Conservation (phyloP, 805 yeast species). For the Candida coleopterorum region DNA sequence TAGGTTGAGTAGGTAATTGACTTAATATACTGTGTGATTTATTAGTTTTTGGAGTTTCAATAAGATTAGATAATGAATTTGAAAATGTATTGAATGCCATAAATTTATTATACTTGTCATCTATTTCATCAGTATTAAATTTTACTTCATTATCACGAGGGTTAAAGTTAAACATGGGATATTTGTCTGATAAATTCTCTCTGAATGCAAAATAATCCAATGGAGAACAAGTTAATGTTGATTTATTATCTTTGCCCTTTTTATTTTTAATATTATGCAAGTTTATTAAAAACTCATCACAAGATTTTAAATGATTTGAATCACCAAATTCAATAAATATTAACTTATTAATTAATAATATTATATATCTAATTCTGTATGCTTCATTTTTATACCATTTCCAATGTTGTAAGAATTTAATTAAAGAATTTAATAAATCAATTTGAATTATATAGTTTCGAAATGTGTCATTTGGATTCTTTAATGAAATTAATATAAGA, state of each 20-base stretch:
- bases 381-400: constrained; percentile 44
- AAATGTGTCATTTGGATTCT: constrained; percentile 11
- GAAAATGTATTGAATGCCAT: constrained; percentile 41
- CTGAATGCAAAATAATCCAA: constrained; percentile 79
- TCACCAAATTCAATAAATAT: constrained; percentile 63
- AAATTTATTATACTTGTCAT: constrained; percentile 22
- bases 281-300: constrained; percentile 44
- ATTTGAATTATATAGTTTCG: constrained; percentile 19
- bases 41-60: constrained; percentile 54
- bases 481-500: constrained; percentile 21
- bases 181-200: constrained; percentile 68
- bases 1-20: constrained; percentile 47
- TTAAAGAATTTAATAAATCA: constrained; percentile 41
- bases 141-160: constrained; percentile 15
- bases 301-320: constrained; percentile 27
- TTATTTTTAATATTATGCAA: constrained; percentile 33
- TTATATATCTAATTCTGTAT: constrained; percentile 52
- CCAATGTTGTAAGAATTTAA: constrained; percentile 59
- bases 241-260: constrained; percentile 15
- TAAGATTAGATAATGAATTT: constrained; percentile 53
- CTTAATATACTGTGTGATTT: constrained; percentile 39
- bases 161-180: constrained; percentile 53
- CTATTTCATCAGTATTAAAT: constrained; percentile 21
- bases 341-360: constrained; percentile 50
- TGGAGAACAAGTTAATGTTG: constrained; percentile 59